Evolutionary conservation across 805 yeast species (phyloP), one percentile per base, ranked within the genome.

Genomic region (Zygosaccharomyces pseudorouxii): DNA sequence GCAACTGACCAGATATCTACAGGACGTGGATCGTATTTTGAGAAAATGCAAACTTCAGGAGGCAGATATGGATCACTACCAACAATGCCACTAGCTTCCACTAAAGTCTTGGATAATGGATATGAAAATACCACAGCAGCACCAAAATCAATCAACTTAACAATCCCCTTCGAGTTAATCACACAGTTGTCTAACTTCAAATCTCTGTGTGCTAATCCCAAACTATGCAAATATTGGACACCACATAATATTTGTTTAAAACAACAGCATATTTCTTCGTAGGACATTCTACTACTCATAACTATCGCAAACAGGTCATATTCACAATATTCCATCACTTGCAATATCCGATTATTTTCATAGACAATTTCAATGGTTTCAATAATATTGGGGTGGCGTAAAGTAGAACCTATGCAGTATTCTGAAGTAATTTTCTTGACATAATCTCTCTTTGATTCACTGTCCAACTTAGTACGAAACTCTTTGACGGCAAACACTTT

Each of bases 1-100:
- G 96, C 96, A 29, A 82, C 81, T 5, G 96, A 86, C 97, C 97
- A 89, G 40, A 89, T 80, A 70, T 89, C 97, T 5, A 89, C 95
- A 0, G 97, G 95, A 55, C 95, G 77, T 12, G 97, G 96, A 64
- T 87, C 95, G 62, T 89, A 89, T 53, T 84, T 83, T 56, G 80
- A 74, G 64, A 86, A 84, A 8, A 88, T 86, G 53, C 90, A 79
- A 6, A 87, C 96, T 65, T 89, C 97, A 0, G 97, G 97, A 1
- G 97, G 95, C 65, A 89, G 71, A 66, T 86, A 85, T 27, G 97
- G 90, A 69, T 88, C 95, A 11, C 90, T 82, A 1, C 95, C 95
- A 38, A 87, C 95, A 47, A 87, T 84, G 4, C 95, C 95, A 43
- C 82, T 82, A 2, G 95, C 81, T 62, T 86, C 89, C 47, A 86